Evolutionary conservation across 176 grass and related monocot genomes (phyloP).

Genomic region (Carex kokanica): DNA sequence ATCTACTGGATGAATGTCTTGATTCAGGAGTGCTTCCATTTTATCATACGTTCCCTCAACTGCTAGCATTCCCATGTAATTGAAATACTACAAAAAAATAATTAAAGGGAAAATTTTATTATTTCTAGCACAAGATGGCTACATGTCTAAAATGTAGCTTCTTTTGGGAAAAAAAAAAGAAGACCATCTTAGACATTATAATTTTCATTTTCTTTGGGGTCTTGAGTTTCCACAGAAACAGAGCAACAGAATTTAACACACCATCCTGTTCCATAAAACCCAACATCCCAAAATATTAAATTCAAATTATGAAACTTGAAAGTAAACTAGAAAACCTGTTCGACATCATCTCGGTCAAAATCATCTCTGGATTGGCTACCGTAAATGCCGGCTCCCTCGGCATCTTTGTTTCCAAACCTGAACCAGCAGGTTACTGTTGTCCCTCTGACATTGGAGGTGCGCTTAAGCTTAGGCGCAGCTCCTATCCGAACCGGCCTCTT

Average conservation of each 20-base stretch:
- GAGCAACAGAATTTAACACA: background rate
- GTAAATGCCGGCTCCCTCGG: conserved; percentile 78
- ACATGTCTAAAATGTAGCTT: background rate
- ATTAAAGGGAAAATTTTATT: background rate
- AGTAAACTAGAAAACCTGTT: conserved; percentile 46
- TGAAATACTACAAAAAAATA: conserved; percentile 66
- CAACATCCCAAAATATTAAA: conserved; percentile 6
- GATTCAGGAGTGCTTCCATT: conserved; percentile 87
- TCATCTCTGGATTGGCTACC: conserved; percentile 82
- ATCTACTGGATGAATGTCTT: conserved; percentile 91
- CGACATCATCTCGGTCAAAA: conserved; percentile 94
- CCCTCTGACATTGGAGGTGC: conserved; percentile 42
- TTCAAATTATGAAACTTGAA: background rate
- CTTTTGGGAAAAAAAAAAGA: background rate
- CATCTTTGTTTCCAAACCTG: conserved; percentile 75
- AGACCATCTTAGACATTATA: background rate
- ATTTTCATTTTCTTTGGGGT: background rate
- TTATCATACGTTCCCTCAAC: conserved; percentile 97
- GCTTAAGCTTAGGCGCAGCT: conserved; percentile 19
- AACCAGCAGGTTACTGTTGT: conserved; percentile 66
- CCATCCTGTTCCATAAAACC: background rate
- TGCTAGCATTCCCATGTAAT: conserved; percentile 99
- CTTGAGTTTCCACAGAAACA: background rate
- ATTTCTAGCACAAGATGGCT: background rate
- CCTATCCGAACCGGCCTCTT: conserved; percentile 33